Conservation (phyloP, 306 rosid species). For the Medicago lupulina region DNA sequence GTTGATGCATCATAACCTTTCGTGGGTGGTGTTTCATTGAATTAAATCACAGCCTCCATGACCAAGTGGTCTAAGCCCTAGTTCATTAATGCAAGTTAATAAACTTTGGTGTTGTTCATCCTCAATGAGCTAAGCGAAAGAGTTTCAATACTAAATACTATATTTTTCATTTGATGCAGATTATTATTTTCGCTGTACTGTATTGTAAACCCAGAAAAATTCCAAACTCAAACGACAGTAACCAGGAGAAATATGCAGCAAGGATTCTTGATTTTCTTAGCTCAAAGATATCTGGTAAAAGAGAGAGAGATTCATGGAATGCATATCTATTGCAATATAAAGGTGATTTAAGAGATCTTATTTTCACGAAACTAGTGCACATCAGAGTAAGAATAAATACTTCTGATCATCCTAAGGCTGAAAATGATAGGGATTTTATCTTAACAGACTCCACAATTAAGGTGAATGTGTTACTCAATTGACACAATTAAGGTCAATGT, state of each 20-base stretch:
- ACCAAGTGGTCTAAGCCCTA: not conserved
- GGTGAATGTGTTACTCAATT: constrained; percentile 61
- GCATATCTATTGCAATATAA: constrained; percentile 58
- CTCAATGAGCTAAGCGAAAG: not conserved
- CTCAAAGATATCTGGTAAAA: constrained; percentile 53
- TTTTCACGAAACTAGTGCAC: constrained; percentile 74
- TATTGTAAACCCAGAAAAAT: constrained; percentile 61
- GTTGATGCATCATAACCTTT: not conserved
- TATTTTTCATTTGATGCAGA: constrained; percentile 55
- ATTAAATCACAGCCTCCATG: not conserved
- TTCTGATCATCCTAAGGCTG: constrained; percentile 76
- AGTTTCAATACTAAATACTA: not conserved
- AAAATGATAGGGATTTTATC: constrained; percentile 64
- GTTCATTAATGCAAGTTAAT: not conserved
- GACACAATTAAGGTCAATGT: constrained; percentile 62
- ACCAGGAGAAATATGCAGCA: constrained; percentile 62
- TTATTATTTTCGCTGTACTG: constrained; percentile 63
- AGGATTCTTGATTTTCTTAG: constrained; percentile 65
- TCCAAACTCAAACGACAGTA: constrained; percentile 42
- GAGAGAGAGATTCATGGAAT: constrained; percentile 59
- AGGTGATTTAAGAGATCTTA: constrained; percentile 72
- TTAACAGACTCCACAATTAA: constrained; percentile 66
- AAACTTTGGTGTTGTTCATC: not conserved
- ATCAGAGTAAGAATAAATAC: constrained; percentile 66
- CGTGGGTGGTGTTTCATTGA: not conserved